Evolutionary conservation across 257 asterid species (phyloP).

Genomic region (Solanum habrochaites): DNA sequence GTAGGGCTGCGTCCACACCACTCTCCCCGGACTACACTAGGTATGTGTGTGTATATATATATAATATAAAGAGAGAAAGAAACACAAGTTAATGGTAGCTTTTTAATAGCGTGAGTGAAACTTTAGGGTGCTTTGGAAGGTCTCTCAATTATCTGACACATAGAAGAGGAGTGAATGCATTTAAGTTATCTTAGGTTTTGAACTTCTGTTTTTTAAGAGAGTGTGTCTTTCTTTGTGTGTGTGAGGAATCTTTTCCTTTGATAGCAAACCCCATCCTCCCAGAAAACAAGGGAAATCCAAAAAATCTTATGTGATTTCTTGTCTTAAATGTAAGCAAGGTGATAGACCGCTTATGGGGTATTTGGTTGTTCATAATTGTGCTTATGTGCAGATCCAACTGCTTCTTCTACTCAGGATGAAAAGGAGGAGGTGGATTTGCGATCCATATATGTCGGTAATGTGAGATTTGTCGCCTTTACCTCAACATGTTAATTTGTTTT

Average conservation of each 20-base stretch:
- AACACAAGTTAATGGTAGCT: not conserved
- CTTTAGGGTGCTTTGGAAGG: not conserved
- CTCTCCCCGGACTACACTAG: not conserved
- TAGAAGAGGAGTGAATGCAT: not conserved
- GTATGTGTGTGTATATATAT: not conserved
- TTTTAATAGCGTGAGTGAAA: not conserved
- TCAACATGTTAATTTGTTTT: not conserved
- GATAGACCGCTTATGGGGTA: not conserved
- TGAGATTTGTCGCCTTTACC: slow-evolving; percentile 35
- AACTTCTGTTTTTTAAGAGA: not conserved
- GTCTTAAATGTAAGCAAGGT: not conserved
- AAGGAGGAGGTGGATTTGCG: slow-evolving; percentile 87
- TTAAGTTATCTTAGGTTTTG: not conserved
- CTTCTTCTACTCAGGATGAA: slow-evolving; percentile 56
- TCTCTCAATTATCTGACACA: not conserved
- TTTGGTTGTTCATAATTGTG: not conserved
- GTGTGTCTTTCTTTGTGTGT: not conserved
- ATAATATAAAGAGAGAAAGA: not conserved
- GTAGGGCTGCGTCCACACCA: not conserved
- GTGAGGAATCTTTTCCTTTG: not conserved
- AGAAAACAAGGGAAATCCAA: not conserved
- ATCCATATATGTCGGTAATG: slow-evolving; percentile 87
- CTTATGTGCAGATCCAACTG: slow-evolving; percentile 30
- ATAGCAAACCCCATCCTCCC: not conserved
- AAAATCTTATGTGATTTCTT: not conserved